Evolutionary conservation across 305 asterid genomes (phyloP).

Genomic region (Solanum hybrid): DNA sequence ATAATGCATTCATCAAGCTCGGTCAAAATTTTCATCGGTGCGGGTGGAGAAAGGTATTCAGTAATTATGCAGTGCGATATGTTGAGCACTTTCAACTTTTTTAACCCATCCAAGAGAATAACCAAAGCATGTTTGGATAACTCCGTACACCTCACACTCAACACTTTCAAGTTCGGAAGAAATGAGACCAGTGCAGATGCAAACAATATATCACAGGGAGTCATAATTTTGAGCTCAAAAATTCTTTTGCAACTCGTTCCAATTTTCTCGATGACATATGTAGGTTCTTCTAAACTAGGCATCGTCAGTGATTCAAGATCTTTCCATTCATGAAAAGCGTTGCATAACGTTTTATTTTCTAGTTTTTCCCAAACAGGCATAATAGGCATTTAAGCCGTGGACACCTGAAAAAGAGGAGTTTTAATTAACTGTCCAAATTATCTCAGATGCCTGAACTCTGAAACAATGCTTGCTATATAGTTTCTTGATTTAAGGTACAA

Average conservation of each 20-base stretch:
- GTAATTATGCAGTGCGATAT: too few species aligned
- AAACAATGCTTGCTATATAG: not conserved
- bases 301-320: not conserved
- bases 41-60: too few species aligned
- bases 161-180: constrained; percentile 52
- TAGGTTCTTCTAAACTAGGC: constrained; percentile 42
- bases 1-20: too few species aligned
- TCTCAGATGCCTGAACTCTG: too few species aligned
- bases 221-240: constrained; percentile 52
- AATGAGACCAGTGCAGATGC: constrained; percentile 37
- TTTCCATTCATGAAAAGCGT: constrained; percentile 13
- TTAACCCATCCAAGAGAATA: too few species aligned
- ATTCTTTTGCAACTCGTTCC: too few species aligned
- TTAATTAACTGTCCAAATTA: not conserved
- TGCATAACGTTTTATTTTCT: constrained; percentile 48
- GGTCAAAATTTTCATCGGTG: too few species aligned
- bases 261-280: constrained; percentile 32
- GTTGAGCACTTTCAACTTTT: too few species aligned
- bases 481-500: not conserved
- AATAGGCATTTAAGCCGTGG: constrained; percentile 58
- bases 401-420: constrained; percentile 36
- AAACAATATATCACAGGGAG: constrained; percentile 43
- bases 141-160: constrained; percentile 26
- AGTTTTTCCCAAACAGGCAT: constrained; percentile 81
- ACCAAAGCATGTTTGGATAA: not conserved